Evolutionary conservation across 2,329 filamentous ascomycete species (phyloP).

Genomic region (Cercospora sp.): DNA sequence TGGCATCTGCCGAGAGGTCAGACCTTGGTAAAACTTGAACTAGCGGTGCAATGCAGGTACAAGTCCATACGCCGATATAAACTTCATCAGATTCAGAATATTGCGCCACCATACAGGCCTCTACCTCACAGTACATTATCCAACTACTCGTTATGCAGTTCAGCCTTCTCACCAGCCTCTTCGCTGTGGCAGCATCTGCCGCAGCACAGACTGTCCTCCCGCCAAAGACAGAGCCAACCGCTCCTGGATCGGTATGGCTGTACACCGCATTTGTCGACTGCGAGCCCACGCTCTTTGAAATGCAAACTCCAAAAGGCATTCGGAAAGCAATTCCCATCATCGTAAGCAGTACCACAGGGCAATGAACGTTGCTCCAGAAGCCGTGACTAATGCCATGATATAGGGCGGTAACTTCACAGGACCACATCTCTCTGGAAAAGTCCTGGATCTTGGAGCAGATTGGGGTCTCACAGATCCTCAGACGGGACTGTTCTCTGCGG

Average conservation of each 20-base stretch:
- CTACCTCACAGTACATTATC: neutral
- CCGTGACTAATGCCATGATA: neutral
- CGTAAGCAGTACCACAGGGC: too few species aligned
- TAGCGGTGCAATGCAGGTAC: neutral
- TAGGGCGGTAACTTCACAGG: slow-evolving; percentile 37
- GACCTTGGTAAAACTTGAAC: slow-evolving; percentile 3
- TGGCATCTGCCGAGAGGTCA: slow-evolving; percentile 2
- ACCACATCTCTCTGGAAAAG: slow-evolving; percentile 31
- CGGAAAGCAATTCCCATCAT: slow-evolving; percentile 36
- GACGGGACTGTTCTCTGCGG: slow-evolving; percentile 37
- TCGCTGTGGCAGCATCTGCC: slow-evolving; percentile 11
- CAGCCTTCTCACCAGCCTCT: slow-evolving; percentile 9
- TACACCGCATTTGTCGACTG: slow-evolving; percentile 36
- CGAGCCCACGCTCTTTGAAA: slow-evolving; percentile 28
- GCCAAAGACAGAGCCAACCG: slow-evolving; percentile 11
- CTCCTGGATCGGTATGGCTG: slow-evolving; percentile 33
- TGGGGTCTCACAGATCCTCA: slow-evolving; percentile 40
- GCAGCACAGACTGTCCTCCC: slow-evolving; percentile 14
- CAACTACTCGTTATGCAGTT: neutral
- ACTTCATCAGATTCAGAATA: neutral
- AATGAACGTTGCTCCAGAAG: neutral
- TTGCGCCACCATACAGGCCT: neutral
- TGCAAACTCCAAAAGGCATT: slow-evolving; percentile 32
- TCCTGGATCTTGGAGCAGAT: slow-evolving; percentile 42
- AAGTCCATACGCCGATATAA: neutral